These are phyloP conservation scores for Cladorrhinum samala DNA, from an alignment of 495 filamentous ascomycete genomes.

Conservation along the genomic window DNA sequence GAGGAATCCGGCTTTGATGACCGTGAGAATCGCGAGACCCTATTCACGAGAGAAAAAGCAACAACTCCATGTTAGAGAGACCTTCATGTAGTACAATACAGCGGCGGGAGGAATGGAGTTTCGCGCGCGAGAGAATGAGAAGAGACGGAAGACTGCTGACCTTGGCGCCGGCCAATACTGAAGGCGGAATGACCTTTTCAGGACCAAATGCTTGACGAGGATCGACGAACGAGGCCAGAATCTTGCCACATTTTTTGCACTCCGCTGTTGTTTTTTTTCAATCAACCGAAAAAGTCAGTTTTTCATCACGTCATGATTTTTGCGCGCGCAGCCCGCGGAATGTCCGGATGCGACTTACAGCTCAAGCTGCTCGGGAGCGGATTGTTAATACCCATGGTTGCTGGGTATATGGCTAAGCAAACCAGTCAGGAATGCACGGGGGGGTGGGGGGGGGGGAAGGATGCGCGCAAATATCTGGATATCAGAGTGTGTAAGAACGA, in stretches of 20 bases:
- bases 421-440: not conserved
- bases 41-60: constrained; percentile 32
- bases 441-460: not conserved
- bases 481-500: not conserved
- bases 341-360: constrained; percentile 39
- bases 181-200: constrained; percentile 94
- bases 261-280: too few species aligned
- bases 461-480: not conserved
- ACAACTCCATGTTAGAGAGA: too few species aligned
- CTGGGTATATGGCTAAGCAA: not conserved
- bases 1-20: constrained; percentile 93
- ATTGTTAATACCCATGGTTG: constrained; percentile 51
- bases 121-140: not conserved
- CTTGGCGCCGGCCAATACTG: constrained; percentile 85
- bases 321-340: constrained; percentile 10
- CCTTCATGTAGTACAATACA: not conserved
- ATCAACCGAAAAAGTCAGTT: constrained; percentile 9
- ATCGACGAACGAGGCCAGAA: constrained; percentile 90
- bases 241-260: constrained; percentile 88
- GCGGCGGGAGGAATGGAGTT: not conserved
- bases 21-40: constrained; percentile 92
- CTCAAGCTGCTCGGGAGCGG: constrained; percentile 53
- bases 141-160: constrained; percentile 39
- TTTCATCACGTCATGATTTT: not conserved
- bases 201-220: constrained; percentile 91